Conservation (phyloP, 192 early-diverging fungal species). For the Coemansia sp. region DNA sequence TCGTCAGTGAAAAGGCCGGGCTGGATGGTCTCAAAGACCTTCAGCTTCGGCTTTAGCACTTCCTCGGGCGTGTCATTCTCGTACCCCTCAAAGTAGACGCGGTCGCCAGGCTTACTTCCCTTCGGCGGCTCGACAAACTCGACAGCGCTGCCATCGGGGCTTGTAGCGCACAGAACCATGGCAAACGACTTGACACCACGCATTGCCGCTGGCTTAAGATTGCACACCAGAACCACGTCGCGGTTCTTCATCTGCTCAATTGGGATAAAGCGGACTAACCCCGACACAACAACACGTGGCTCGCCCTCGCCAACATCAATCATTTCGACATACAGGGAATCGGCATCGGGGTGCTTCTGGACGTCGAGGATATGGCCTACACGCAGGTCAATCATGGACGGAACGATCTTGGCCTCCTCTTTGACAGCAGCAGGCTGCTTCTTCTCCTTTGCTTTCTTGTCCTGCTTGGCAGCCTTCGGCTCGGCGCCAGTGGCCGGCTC, state of each 20-base stretch:
- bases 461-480: conserved; percentile 35
- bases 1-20: conserved; percentile 76
- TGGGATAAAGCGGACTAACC: conserved; percentile 88
- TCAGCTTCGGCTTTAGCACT: conserved; percentile 96
- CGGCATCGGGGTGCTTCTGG: conserved; percentile 92
- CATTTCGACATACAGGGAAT: conserved; percentile 93
- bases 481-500: conserved; percentile 18
- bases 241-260: conserved; percentile 83
- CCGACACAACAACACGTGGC: conserved; percentile 86
- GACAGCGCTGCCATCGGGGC: conserved; percentile 77
- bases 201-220: conserved; percentile 94
- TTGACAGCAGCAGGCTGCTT: conserved; percentile 48
- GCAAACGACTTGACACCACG: conserved; percentile 92
- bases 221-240: conserved; percentile 75
- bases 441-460: conserved; percentile 60
- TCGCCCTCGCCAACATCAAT: conserved; percentile 87
- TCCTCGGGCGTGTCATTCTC: conserved; percentile 82
- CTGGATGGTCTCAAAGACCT: conserved; percentile 96
- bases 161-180: conserved; percentile 93
- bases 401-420: conserved; percentile 53
- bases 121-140: conserved; percentile 89
- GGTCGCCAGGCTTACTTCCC: conserved; percentile 83
- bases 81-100: conserved; percentile 87
- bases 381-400: conserved; percentile 87
- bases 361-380: conserved; percentile 85